A percentile compares a stretch with the other conserved stretches of the same genome.
These are phyloP conservation scores for Lentithecium fluviatile DNA, from an alignment of 495 filamentous ascomycete genomes.

Conservation along the genomic window DNA sequence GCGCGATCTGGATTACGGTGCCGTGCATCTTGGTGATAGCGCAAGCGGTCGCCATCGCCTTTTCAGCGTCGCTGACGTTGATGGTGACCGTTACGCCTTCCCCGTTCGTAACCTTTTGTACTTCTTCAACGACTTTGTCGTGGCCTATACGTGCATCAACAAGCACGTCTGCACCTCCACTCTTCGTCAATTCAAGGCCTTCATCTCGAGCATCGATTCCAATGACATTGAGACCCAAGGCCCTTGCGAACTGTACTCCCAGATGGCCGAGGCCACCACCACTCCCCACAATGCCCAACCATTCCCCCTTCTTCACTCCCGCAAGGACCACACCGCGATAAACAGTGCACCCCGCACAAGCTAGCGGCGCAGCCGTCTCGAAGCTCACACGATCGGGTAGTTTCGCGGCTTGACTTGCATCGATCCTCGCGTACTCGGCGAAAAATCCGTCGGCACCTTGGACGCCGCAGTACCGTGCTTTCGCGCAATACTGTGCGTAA, in stretches of 20 bases:
- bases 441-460: constrained; percentile 50
- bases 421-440: constrained; percentile 53
- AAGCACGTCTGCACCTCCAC: constrained; percentile 51
- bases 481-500: constrained; percentile 20
- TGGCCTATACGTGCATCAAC: constrained; percentile 53
- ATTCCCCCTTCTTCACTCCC: constrained; percentile 49
- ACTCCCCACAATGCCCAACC: constrained; percentile 53
- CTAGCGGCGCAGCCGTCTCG: constrained; percentile 54
- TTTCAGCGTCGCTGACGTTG: constrained; percentile 47
- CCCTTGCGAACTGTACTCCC: constrained; percentile 55
- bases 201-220: constrained; percentile 58
- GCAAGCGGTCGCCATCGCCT: constrained; percentile 50
- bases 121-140: constrained; percentile 47
- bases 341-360: constrained; percentile 57
- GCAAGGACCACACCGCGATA: constrained; percentile 52
- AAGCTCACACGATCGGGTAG: constrained; percentile 53
- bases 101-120: constrained; percentile 50
- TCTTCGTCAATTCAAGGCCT: constrained; percentile 48
- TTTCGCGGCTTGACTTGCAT: constrained; percentile 46
- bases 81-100: constrained; percentile 50
- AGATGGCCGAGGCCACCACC: constrained; percentile 62
- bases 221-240: constrained; percentile 52
- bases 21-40: constrained; percentile 58
- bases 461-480: constrained; percentile 48
- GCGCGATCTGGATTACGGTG: constrained; percentile 54